These are phyloP conservation scores for Phytophthora fragariaefolia DNA, from an alignment of 352 stramenopile genomes.

Conservation along the genomic window DNA sequence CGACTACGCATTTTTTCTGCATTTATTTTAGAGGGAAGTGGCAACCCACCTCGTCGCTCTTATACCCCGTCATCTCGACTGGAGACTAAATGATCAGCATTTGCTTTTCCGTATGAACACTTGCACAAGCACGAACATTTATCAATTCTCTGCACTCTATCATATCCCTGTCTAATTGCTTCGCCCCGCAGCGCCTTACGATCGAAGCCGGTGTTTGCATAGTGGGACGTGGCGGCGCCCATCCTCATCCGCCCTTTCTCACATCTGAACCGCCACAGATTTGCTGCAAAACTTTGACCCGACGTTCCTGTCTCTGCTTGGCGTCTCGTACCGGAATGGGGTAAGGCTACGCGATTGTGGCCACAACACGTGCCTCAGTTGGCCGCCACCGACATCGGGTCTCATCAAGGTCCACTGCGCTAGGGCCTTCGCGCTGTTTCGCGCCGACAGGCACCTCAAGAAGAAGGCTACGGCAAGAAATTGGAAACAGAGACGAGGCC, in stretches of 20 bases:
- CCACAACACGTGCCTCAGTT: neutral
- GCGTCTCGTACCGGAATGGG: slow-evolving; percentile 1
- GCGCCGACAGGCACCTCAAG: slow-evolving; percentile 11
- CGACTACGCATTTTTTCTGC: too few species aligned
- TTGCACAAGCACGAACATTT: too few species aligned
- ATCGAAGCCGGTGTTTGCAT: slow-evolving; percentile 11
- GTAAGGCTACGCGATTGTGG: too few species aligned
- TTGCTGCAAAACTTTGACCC: too few species aligned
- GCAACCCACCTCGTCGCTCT: too few species aligned
- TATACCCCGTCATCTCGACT: too few species aligned
- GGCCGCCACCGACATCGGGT: neutral
- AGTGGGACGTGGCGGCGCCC: slow-evolving; percentile 13
- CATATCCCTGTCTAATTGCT: too few species aligned
- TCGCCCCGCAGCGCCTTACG: too few species aligned
- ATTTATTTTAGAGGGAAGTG: too few species aligned
- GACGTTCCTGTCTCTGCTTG: slow-evolving; percentile 38
- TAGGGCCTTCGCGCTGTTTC: slow-evolving; percentile 8
- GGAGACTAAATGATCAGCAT: too few species aligned
- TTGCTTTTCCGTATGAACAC: too few species aligned
- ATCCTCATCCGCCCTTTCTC: slow-evolving; percentile 24
- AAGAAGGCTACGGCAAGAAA: neutral
- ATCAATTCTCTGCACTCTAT: too few species aligned
- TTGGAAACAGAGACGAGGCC: slow-evolving; percentile 35
- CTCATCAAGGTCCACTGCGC: neutral
- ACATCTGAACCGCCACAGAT: slow-evolving; percentile 21